These are phyloP conservation scores for Sclerotinia sclerotiorum DNA, from an alignment of 2,329 filamentous ascomycete genomes.

Conservation along the genomic window DNA sequence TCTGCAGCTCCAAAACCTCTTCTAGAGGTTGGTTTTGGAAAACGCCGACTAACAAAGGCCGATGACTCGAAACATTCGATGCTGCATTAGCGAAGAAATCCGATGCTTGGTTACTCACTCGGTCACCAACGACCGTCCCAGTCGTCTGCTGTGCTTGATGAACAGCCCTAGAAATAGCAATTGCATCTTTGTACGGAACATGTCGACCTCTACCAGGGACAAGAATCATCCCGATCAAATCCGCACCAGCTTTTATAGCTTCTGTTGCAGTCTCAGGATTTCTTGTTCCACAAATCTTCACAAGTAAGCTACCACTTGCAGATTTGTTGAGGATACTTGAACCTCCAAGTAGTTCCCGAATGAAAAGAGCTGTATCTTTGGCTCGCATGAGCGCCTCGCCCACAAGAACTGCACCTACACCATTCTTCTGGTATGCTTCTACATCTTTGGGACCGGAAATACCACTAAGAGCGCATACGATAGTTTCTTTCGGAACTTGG, in stretches of 20 bases:
- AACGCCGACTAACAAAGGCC: conserved; percentile 84
- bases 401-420: conserved; percentile 89
- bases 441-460: conserved; percentile 90
- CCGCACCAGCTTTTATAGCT: conserved; percentile 83
- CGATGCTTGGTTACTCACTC: conserved; percentile 43
- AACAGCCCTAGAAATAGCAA: conserved; percentile 76
- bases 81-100: conserved; percentile 71
- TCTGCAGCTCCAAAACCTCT: conserved; percentile 77
- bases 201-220: conserved; percentile 78
- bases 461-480: conserved; percentile 91
- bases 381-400: conserved; percentile 96
- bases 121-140: conserved; percentile 35
- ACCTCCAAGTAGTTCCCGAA: conserved; percentile 75
- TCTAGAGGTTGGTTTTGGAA: conserved; percentile 88
- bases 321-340: conserved; percentile 40
- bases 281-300: conserved; percentile 95
- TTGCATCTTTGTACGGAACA: conserved; percentile 74
- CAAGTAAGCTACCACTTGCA: conserved; percentile 57
- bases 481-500: conserved; percentile 79
- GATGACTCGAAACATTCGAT: conserved; percentile 50
- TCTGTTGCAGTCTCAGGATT: conserved; percentile 75
- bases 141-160: conserved; percentile 48
- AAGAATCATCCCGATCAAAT: conserved; percentile 90
- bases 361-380: conserved; percentile 77
- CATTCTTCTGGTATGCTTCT: conserved; percentile 79